These are phyloP conservation scores for Lanmaoa pseudosensibilis DNA, from an alignment of 768 basidiomycete genomes.

Conservation along the genomic window DNA sequence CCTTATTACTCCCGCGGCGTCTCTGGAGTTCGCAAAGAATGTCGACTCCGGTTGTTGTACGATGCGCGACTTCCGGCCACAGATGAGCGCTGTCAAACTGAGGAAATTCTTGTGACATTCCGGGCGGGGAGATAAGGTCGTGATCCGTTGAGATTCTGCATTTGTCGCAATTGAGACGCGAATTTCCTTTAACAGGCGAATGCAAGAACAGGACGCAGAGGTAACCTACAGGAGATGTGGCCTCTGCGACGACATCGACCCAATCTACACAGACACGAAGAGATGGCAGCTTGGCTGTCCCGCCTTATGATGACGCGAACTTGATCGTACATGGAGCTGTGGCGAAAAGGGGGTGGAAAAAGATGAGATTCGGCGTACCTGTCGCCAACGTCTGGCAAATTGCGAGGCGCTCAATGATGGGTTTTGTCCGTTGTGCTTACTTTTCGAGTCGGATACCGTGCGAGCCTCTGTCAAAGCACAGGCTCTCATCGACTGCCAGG, in stretches of 20 bases:
- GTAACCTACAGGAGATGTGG: neutral
- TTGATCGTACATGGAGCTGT: constrained; percentile 13
- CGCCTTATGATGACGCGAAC: constrained; percentile 7
- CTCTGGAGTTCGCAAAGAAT: constrained; percentile 21
- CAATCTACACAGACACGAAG: constrained; percentile 13
- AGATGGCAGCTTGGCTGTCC: neutral
- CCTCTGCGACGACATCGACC: constrained; percentile 16
- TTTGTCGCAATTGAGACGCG: neutral
- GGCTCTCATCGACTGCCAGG: constrained; percentile 22
- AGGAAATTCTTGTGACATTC: constrained; percentile 11
- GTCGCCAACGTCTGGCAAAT: constrained; percentile 12
- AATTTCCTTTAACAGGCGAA: constrained; percentile 8
- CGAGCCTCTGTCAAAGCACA: neutral
- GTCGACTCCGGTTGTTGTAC: constrained; percentile 4
- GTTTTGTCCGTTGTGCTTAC: constrained; percentile 18
- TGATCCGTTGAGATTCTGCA: constrained; percentile 30
- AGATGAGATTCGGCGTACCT: constrained; percentile 19
- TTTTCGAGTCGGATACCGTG: constrained; percentile 18
- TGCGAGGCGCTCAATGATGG: neutral
- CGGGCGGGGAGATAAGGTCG: constrained; percentile 32
- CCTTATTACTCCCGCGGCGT: constrained; percentile 30
- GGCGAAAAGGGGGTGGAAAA: constrained; percentile 32
- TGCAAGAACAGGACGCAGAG: neutral
- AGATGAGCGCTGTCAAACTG: constrained; percentile 11
- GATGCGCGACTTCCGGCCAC: constrained; percentile 21